A percentile compares a stretch with the other conserved stretches of the same genome.
Evolutionary conservation across 116 monocot species (phyloP).

Genomic region (Cymodocea nodosa): DNA sequence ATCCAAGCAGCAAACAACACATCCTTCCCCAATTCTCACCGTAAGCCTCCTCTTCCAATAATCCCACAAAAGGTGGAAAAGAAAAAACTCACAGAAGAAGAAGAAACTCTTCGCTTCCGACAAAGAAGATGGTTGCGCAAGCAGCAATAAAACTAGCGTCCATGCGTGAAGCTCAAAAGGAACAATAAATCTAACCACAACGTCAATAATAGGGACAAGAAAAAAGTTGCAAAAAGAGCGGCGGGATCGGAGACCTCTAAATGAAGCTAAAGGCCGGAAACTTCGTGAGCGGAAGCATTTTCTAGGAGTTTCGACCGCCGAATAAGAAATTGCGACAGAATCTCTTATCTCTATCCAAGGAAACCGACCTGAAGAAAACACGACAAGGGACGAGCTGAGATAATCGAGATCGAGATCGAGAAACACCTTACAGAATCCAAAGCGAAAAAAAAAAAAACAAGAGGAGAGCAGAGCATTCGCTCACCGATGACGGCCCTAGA

Average conservation of each 20-base stretch:
- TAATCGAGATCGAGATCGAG: no score
- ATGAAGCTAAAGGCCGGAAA: constrained; percentile 3
- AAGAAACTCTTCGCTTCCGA: no score
- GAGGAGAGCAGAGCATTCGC: no score
- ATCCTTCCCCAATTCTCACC: constrained; percentile 18
- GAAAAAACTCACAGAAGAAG: neutral
- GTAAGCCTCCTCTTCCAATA: neutral
- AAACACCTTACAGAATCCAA: no score
- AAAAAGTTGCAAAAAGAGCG: neutral
- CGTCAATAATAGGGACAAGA: no score
- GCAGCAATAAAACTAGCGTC: no score
- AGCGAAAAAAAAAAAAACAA: no score
- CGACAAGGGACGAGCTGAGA: no score
- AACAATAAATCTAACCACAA: neutral
- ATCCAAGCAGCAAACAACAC: constrained; percentile 49
- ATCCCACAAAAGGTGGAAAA: neutral
- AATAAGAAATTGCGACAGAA: neutral
- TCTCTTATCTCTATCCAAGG: no score
- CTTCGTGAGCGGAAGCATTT: constrained; percentile 1
- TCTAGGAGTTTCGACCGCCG: neutral
- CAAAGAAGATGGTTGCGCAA: no score
- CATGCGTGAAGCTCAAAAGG: no score
- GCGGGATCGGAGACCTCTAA: neutral
- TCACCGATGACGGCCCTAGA: neutral
- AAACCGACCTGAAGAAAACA: no score